phyloP scores from a whole-genome alignment of 2,329 filamentous ascomycete genomes.

The Colletotrichum sojae region DNA sequence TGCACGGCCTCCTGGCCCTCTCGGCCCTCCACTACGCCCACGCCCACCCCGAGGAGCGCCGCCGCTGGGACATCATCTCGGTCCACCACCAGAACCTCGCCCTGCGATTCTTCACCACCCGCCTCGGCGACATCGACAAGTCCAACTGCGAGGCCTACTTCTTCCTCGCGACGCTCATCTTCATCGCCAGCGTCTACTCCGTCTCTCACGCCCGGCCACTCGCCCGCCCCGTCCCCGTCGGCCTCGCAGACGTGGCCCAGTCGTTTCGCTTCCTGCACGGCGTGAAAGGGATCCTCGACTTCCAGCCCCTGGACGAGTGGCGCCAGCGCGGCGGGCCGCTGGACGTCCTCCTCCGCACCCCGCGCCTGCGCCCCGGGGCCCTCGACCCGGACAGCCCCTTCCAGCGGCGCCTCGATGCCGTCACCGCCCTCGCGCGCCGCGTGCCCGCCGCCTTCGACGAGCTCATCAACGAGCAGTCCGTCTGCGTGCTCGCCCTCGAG shows the following conservation, averaged over 20 bases:
- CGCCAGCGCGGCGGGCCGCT: constrained; percentile 43
- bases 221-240: constrained; percentile 41
- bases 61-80: constrained; percentile 46
- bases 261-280: constrained; percentile 50
- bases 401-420: constrained; percentile 34
- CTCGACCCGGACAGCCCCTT: constrained; percentile 5
- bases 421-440: constrained; percentile 35
- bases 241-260: constrained; percentile 50
- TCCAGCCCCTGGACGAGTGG: constrained; percentile 45
- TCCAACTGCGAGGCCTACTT: constrained; percentile 50
- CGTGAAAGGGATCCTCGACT: constrained; percentile 47
- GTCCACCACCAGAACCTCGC: constrained; percentile 52
- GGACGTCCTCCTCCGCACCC: constrained; percentile 25
- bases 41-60: constrained; percentile 43
- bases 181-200: constrained; percentile 51
- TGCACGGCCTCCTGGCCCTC: constrained; percentile 51
- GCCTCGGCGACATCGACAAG: constrained; percentile 45
- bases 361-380: background rate
- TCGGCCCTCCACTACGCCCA: constrained; percentile 50
- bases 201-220: constrained; percentile 38
- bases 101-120: constrained; percentile 47
- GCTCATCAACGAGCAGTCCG: constrained; percentile 32
- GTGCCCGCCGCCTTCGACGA: constrained; percentile 27
- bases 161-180: constrained; percentile 51
- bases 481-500: constrained; percentile 41